Percentiles rank a stretch among this genome's conserved stretches.
Conservation (phyloP, 2,329 filamentous ascomycete genomes). For the Kalaharituber pfeilii region DNA sequence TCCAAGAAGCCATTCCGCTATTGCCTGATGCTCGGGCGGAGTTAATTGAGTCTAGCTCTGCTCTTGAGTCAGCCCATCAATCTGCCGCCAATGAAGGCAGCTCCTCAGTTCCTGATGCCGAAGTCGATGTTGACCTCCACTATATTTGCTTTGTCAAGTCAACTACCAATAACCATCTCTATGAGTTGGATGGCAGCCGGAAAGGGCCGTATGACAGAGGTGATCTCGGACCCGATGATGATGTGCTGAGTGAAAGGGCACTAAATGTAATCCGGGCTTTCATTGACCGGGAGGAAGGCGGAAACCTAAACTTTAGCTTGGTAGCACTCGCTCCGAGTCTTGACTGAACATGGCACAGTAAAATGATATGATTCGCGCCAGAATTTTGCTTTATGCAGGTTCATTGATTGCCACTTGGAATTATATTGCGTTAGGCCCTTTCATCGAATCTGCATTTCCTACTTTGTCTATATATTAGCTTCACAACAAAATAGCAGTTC, state of each 20-base stretch:
- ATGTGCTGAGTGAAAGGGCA: slow-evolving; percentile 58
- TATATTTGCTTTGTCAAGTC: slow-evolving; percentile 88
- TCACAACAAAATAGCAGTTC: too few relatives aligned
- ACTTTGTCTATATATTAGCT: too few relatives aligned
- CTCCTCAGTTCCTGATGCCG: slow-evolving; percentile 57
- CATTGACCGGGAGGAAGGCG: slow-evolving; percentile 28
- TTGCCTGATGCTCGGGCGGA: slow-evolving; percentile 47
- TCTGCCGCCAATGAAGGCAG: slow-evolving; percentile 61
- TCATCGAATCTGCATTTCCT: too few relatives aligned
- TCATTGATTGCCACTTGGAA: too few relatives aligned
- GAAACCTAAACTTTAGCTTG: slow-evolving; percentile 29
- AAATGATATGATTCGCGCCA: too few relatives aligned
- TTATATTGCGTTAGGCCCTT: too few relatives aligned
- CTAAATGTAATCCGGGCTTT: slow-evolving; percentile 44
- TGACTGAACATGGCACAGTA: too few relatives aligned
- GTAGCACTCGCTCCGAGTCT: slow-evolving; percentile 25
- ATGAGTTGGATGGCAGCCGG: slow-evolving; percentile 62
- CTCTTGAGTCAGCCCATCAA: slow-evolving; percentile 61
- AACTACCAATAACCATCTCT: slow-evolving; percentile 47
- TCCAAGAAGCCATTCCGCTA: slow-evolving; percentile 53
- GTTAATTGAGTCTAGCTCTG: slow-evolving; percentile 58
- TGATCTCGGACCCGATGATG: slow-evolving; percentile 41
- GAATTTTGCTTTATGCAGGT: too few relatives aligned
- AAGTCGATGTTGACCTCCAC: slow-evolving; percentile 78
- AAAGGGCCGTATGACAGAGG: slow-evolving; percentile 58